Evolutionary conservation across 371 early-diverging fungal species (phyloP).

Genomic region (Mortierella polycephala): DNA sequence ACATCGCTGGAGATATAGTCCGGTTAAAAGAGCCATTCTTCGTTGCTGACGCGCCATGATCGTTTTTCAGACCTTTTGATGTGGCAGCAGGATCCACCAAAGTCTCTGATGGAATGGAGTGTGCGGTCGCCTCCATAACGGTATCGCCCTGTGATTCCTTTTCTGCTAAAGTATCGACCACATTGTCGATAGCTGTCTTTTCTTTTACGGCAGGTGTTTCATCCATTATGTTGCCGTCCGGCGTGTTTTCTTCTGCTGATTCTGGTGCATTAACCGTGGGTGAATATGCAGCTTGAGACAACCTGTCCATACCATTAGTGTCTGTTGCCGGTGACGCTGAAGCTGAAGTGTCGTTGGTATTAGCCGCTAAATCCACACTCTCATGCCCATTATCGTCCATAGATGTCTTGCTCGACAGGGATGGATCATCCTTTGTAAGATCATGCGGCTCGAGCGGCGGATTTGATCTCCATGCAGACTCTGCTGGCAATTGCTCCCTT

Average conservation of each 20-base stretch:
- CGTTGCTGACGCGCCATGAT: too few relatives aligned
- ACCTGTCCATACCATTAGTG: neutral
- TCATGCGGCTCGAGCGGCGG: conserved; percentile 13
- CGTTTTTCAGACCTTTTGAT: neutral
- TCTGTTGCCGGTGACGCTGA: neutral
- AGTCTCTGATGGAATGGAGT: too few relatives aligned
- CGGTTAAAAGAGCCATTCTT: neutral
- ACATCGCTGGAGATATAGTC: neutral
- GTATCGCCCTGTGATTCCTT: too few relatives aligned
- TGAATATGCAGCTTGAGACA: too few relatives aligned
- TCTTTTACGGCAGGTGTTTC: too few relatives aligned
- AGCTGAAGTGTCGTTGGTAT: neutral
- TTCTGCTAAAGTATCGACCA: too few relatives aligned
- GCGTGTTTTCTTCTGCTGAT: too few relatives aligned
- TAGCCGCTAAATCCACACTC: neutral
- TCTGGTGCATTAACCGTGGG: too few relatives aligned
- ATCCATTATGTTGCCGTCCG: too few relatives aligned
- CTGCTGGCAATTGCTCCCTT: conserved; percentile 4
- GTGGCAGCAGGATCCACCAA: neutral
- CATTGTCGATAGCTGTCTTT: too few relatives aligned
- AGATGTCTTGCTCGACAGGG: neutral
- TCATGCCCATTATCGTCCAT: neutral
- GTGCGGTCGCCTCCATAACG: too few relatives aligned
- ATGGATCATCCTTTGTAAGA: conserved; percentile 2
- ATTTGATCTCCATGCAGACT: conserved; percentile 4